These are phyloP conservation scores for Paraphaeosphaeria sporulosa DNA, from an alignment of 2,329 filamentous ascomycete genomes.

Conservation along the genomic window DNA sequence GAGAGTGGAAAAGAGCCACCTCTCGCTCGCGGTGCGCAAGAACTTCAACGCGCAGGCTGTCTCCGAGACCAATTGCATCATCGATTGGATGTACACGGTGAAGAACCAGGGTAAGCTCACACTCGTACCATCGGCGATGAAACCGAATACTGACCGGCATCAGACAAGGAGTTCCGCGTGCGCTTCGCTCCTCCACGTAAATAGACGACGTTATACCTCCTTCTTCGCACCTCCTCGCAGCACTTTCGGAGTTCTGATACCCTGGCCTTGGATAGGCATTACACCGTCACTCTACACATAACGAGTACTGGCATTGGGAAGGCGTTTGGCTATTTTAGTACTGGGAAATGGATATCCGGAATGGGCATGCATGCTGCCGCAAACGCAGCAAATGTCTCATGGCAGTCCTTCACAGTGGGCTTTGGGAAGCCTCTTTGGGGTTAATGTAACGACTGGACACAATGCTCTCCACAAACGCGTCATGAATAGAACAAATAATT, in stretches of 20 bases:
- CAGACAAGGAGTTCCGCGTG: conserved; percentile 58
- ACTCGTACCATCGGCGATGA: background rate
- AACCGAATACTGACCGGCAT: conserved; percentile 14
- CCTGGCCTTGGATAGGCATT: conserved; percentile 33
- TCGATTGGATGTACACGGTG: conserved; percentile 78
- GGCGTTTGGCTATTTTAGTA: conserved; percentile 33
- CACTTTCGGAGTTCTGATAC: conserved; percentile 46
- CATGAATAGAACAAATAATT: conserved; percentile 4
- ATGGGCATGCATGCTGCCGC: conserved; percentile 5
- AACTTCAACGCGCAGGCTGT: conserved; percentile 84
- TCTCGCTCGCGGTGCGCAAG: conserved; percentile 76
- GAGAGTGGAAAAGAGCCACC: conserved; percentile 74
- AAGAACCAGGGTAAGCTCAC: conserved; percentile 61
- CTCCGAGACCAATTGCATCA: conserved; percentile 82
- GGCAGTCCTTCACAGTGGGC: background rate
- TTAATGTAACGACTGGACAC: background rate
- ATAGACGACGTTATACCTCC: conserved; percentile 27
- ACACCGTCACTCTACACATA: conserved; percentile 31
- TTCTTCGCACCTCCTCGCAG: conserved; percentile 25
- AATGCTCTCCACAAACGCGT: background rate
- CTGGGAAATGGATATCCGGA: background rate
- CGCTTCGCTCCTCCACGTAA: conserved; percentile 51
- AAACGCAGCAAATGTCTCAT: background rate
- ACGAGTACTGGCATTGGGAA: conserved; percentile 43
- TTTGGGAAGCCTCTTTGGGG: background rate